phyloP scores from a whole-genome alignment of 805 yeast genomes.

The Metschnikowia picachoensis region DNA sequence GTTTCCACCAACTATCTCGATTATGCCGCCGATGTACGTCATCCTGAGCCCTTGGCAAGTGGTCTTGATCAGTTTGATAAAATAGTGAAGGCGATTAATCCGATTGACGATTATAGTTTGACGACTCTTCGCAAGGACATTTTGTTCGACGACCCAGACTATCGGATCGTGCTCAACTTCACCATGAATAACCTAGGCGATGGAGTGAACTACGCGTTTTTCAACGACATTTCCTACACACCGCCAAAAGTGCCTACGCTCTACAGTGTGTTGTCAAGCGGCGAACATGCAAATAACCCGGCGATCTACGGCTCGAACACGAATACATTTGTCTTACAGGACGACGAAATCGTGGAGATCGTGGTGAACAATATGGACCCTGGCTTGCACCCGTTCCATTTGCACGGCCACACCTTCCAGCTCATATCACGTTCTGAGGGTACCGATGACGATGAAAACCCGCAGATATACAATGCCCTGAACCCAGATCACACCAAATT shows the following conservation, averaged over 20 bases:
- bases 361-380: conserved; percentile 77
- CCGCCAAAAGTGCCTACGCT: conserved; percentile 71
- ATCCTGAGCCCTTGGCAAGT: conserved; percentile 25
- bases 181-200: conserved; percentile 67
- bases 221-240: conserved; percentile 61
- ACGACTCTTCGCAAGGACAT: conserved; percentile 54
- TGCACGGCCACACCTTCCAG: conserved; percentile 73
- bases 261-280: conserved; percentile 59
- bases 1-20: conserved; percentile 53
- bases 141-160: conserved; percentile 57
- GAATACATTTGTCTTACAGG: conserved; percentile 56
- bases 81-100: conserved; percentile 25
- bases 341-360: conserved; percentile 66
- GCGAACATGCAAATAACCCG: conserved; percentile 50
- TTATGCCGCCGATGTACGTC: conserved; percentile 37
- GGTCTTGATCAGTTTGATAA: conserved; percentile 31
- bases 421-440: conserved; percentile 50
- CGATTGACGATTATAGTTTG: conserved; percentile 73
- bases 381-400: conserved; percentile 76
- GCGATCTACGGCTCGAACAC: conserved; percentile 73
- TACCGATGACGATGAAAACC: conserved; percentile 51
- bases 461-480: conserved; percentile 46
- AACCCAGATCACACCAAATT: conserved; percentile 35
- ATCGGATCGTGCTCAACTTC: conserved; percentile 54
- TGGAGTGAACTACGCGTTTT: conserved; percentile 74